Percentiles rank a stretch among this genome's conserved stretches.
phyloP scores from a whole-genome alignment of 2,329 filamentous ascomycete genomes.

The Knoxdaviesia proteae region DNA sequence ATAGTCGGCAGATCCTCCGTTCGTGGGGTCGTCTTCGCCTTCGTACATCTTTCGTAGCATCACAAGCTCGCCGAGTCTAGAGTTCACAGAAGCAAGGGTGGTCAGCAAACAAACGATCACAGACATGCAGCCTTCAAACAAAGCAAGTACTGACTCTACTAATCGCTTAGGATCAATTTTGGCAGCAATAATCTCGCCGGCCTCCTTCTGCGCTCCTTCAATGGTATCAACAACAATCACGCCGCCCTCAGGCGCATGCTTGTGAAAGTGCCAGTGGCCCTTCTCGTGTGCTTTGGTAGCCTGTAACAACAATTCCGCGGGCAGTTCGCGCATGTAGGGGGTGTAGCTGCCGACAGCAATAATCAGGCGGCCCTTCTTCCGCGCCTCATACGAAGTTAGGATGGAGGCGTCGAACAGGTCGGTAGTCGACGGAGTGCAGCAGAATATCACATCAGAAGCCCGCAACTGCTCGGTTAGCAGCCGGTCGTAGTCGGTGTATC shows the following conservation, averaged over 20 bases:
- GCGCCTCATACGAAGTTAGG: constrained; percentile 49
- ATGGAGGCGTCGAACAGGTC: constrained; percentile 57
- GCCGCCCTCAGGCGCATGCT: constrained; percentile 40
- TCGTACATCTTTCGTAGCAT: constrained; percentile 24
- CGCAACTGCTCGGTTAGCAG: constrained; percentile 51
- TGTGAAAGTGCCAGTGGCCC: constrained; percentile 40
- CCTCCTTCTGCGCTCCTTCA: constrained; percentile 59
- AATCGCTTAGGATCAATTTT: constrained; percentile 53
- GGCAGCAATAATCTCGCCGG: constrained; percentile 70
- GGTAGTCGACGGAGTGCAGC: constrained; percentile 57
- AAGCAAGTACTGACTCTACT: constrained; percentile 40
- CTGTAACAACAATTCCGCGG: constrained; percentile 52
- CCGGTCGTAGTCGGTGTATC: constrained; percentile 45
- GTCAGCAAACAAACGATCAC: no score
- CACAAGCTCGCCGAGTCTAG: constrained; percentile 54
- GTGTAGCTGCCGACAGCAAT: constrained; percentile 51
- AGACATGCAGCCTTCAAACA: neutral
- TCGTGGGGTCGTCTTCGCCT: constrained; percentile 1
- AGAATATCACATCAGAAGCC: constrained; percentile 65
- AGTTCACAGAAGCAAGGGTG: no score
- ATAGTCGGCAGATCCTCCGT: constrained; percentile 1
- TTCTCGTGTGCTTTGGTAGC: constrained; percentile 25
- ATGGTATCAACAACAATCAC: constrained; percentile 57
- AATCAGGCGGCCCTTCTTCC: constrained; percentile 50
- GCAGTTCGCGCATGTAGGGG: constrained; percentile 62